Conservation (phyloP, 257 asterid genomes). For the Capsicum baccatum region DNA sequence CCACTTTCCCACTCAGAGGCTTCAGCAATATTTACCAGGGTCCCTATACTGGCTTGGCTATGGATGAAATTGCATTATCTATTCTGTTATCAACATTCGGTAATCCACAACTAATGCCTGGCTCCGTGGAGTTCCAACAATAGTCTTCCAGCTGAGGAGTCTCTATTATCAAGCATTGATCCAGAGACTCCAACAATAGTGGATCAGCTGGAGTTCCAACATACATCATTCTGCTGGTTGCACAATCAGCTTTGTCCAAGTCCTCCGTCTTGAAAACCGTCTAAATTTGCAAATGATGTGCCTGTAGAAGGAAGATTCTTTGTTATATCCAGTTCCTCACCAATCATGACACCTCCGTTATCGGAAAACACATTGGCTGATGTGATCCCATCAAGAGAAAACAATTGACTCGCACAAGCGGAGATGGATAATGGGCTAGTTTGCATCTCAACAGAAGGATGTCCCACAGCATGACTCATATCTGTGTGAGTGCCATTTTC, state of each 20-base stretch:
- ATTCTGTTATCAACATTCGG: conserved; percentile 26
- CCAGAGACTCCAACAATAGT: conserved; percentile 13
- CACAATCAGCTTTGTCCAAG: conserved; percentile 35
- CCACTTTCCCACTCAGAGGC: conserved; percentile 13
- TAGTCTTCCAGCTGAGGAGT: too few relatives aligned
- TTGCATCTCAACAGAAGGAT: conserved; percentile 45
- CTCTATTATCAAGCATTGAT: conserved; percentile 1
- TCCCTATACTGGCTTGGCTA: background rate
- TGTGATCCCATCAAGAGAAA: conserved; percentile 34
- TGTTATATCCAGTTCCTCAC: conserved; percentile 31
- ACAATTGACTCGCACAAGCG: conserved; percentile 34
- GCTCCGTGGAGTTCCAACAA: conserved; percentile 2
- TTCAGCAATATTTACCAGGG: background rate
- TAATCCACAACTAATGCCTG: conserved; percentile 12
- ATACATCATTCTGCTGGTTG: conserved; percentile 24
- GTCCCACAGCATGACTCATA: conserved; percentile 31
- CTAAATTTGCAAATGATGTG: conserved; percentile 34
- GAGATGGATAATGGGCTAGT: conserved; percentile 43
- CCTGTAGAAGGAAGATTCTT: conserved; percentile 37
- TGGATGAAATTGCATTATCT: background rate
- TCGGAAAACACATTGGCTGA: conserved; percentile 32
- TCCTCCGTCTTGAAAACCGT: conserved; percentile 27
- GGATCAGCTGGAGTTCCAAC: conserved; percentile 21
- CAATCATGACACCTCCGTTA: conserved; percentile 37
- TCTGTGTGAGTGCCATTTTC: conserved; percentile 32